Base-by-base conservation (phyloP, 805 yeast genomes). In the Jamesozyma hellenica region DNA sequence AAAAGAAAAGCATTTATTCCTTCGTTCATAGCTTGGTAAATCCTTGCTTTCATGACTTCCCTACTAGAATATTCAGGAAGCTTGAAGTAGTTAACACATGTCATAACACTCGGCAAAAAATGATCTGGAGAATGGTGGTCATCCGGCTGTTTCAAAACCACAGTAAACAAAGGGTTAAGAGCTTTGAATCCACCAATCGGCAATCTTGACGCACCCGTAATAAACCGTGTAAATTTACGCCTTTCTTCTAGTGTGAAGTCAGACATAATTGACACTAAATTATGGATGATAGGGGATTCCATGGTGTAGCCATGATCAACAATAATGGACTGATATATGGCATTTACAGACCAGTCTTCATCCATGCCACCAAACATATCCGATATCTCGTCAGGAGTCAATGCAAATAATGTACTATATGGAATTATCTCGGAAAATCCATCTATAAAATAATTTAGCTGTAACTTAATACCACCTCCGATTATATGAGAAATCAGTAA, bases 91-190 rank as follows among this genome's bases (percentile, higher is more conserved):
- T 90, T 90, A 3, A 94, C 96, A 66, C 98, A 90, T 0, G 98
- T 90, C 98, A 90, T 90, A 3, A 92, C 98, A 62, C 95, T 85
- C 2, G 98, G 97, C 41, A 92, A 67, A 53, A 81, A 87, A 44
- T 79, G 86, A 59, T 90, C 95, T 4, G 83, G 72, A 11, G 64
- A 60, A 19, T 74, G 56, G 0, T 78, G 81, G 35, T 72, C 77
- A 38, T 90, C 97, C n/a, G 80, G 71, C 42, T 72, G 78, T 55
- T 85, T 87, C 44, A 85, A 64, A 2, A 92, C 97, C 28, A 92
- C 87, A 0, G 97, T 90, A 35, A 90, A 70, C 39, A 73, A 80
- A 0, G 98, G 98, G 34, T 72, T 70, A 40, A 90, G 65, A 0
- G 82, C 73, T 50, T 80, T 81, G 65, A 90, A 90, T 0, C 97